phyloP scores from a whole-genome alignment of 2,329 filamentous ascomycete genomes.

The Aspergillus clavatus region DNA sequence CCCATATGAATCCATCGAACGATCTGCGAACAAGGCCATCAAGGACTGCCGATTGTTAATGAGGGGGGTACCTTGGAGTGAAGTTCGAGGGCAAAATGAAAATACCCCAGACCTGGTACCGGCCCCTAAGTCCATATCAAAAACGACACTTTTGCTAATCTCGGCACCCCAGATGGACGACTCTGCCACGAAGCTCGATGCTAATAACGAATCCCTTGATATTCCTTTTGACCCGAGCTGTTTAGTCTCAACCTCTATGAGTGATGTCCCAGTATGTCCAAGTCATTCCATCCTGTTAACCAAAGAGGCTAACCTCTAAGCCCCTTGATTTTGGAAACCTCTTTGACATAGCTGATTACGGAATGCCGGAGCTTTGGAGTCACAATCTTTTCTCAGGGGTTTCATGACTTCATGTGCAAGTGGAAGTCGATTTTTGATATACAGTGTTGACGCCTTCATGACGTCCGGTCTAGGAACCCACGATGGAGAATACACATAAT shows the following conservation, averaged over 20 bases:
- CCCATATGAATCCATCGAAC: constrained; percentile 21
- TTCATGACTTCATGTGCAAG: neutral
- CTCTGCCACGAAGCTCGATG: constrained; percentile 8
- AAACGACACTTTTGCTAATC: neutral
- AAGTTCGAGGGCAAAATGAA: constrained; percentile 16
- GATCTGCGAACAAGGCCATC: constrained; percentile 18
- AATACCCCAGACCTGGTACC: constrained; percentile 10
- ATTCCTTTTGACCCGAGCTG: constrained; percentile 22
- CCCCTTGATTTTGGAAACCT: constrained; percentile 29
- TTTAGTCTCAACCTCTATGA: constrained; percentile 17
- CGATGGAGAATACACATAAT: too few relatives aligned
- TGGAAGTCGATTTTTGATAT: neutral
- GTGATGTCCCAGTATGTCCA: constrained; percentile 23
- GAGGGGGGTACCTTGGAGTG: constrained; percentile 19
- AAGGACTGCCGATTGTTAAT: constrained; percentile 22
- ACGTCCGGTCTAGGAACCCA: neutral
- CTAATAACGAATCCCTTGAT: constrained; percentile 16
- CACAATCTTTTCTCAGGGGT: constrained; percentile 18
- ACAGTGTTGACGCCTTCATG: neutral
- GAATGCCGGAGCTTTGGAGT: constrained; percentile 25
- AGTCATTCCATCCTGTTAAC: neutral
- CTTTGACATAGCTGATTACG: constrained; percentile 25
- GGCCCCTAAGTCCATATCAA: too few relatives aligned
- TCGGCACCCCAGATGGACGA: constrained; percentile 9
- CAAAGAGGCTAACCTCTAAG: constrained; percentile 17